phyloP scores from a whole-genome alignment of 176 grass and related monocot genomes.

The Themeda triandra region DNA sequence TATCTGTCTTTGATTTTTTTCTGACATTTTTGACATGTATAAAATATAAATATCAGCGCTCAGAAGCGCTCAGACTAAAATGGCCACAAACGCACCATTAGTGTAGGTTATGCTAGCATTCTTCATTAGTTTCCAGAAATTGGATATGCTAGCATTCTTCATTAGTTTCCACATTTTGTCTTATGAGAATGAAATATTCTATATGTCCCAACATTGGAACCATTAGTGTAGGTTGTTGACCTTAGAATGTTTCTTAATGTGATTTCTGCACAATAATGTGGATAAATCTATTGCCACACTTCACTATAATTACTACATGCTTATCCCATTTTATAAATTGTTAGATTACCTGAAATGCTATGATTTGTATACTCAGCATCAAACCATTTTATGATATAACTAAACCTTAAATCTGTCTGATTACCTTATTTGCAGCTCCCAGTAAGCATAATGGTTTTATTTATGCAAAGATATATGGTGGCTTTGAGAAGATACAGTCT shows the following conservation, averaged over 20 bases:
- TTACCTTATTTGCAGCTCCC: slow-evolving; percentile 58
- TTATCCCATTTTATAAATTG: slow-evolving; percentile 16
- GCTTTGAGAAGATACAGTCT: slow-evolving; percentile 96
- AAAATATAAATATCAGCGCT: not conserved
- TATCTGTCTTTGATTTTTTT: not conserved
- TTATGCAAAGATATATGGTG: slow-evolving; percentile 97
- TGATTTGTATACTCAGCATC: not conserved
- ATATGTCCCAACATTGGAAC: not conserved
- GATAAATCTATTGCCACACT: slow-evolving; percentile 9
- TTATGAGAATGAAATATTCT: not conserved
- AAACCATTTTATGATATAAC: not conserved
- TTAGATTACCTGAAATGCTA: not conserved
- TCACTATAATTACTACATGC: not conserved
- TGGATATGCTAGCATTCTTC: not conserved
- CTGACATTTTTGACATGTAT: not conserved
- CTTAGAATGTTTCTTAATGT: slow-evolving; percentile 6
- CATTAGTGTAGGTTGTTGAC: slow-evolving; percentile 4
- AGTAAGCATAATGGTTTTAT: slow-evolving; percentile 79
- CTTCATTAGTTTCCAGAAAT: not conserved
- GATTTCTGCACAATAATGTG: not conserved
- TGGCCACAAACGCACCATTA: not conserved
- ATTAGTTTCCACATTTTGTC: slow-evolving; percentile 9
- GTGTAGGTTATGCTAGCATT: no score
- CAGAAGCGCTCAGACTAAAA: not conserved
- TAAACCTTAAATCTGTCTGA: slow-evolving; percentile 8